A percentile compares a stretch with the other conserved stretches of the same genome.
These are phyloP conservation scores for Megacollybia marginata DNA, from an alignment of 768 basidiomycete species.

Conservation along the genomic window DNA sequence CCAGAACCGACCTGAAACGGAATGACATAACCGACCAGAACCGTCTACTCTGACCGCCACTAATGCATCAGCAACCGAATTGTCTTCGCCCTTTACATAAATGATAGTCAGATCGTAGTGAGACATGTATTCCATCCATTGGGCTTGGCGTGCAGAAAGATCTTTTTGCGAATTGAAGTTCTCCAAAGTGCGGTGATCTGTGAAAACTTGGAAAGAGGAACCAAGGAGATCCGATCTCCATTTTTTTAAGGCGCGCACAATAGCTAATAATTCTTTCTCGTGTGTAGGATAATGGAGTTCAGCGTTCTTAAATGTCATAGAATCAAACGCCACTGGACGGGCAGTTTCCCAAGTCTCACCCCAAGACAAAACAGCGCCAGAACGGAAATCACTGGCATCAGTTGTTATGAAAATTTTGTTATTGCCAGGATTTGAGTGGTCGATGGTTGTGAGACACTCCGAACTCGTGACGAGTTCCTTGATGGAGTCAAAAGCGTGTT, in stretches of 20 bases:
- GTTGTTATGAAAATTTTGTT: neutral
- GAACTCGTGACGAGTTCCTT: constrained; percentile 15
- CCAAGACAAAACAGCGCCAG: too few species aligned
- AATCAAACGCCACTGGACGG: neutral
- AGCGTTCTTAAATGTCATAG: neutral
- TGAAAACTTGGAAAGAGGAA: too few species aligned
- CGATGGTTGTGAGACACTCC: too few species aligned
- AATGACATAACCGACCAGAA: too few species aligned
- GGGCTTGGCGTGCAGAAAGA: neutral
- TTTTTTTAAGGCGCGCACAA: too few species aligned
- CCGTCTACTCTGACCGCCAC: too few species aligned
- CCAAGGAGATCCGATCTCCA: too few species aligned
- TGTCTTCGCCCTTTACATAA: too few species aligned
- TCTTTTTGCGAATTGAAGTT: neutral
- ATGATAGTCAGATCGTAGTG: too few species aligned
- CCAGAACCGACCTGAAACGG: too few species aligned
- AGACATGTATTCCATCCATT: too few species aligned
- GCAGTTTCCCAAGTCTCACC: neutral
- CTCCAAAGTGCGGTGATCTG: neutral
- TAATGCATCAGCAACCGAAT: too few species aligned
- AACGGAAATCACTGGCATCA: neutral
- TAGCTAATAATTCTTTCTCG: neutral
- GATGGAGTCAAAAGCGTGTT: constrained; percentile 19
- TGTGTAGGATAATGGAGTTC: neutral
- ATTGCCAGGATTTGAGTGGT: neutral